Base-by-base conservation (phyloP, 768 basidiomycete genomes). In the Stropharia rugosoannulata region DNA sequence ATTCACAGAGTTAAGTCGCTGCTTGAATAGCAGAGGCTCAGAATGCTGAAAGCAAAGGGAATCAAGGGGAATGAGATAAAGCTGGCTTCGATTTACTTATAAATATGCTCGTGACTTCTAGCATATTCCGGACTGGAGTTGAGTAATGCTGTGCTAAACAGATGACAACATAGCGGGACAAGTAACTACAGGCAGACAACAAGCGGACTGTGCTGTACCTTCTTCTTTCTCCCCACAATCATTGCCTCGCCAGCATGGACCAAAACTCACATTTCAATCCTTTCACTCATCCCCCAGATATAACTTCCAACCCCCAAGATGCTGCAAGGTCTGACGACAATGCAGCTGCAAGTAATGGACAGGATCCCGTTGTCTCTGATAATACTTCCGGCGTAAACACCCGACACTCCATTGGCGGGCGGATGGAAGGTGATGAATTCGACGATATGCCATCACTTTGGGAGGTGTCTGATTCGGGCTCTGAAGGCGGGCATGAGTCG, bases 361-460 rank as follows among this genome's bases (percentile, higher is more conserved):
- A 27, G 22, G 22, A 22, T 22, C 22, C 22, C 35, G 18, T 13
- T 15, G 41, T 36, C 27, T 43, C 51, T 44, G 18, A 47, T 29
- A 38, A 22, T 43, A 25, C 22, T 18, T 54, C 61, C 51, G 58
- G 55, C 27, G 55, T 49, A 50, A 54, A 57, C 53, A 45, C 52
- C 25, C 56, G 53, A 42, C 51, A 56, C 25, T 47, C 51, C 47
- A 41, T 37, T 35, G 65, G 63, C 51, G 48, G 60, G 11, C 51
- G 44, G n/a, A 62, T 66, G 65, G 54, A 59, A 35, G 52, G 70
- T 25, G 70, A 73, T 35, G 71, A 71, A 38, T 69, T 72, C 27
- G 73, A 71, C 50, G 72, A 70, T 11, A 74, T 80, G 73, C 80
- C 80, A 10, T 71, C 67, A 0, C 66, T 80, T 18, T 71, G 70